These are phyloP conservation scores for Beauveria sp. DNA, from an alignment of 2,329 filamentous ascomycete genomes.

Conservation along the genomic window DNA sequence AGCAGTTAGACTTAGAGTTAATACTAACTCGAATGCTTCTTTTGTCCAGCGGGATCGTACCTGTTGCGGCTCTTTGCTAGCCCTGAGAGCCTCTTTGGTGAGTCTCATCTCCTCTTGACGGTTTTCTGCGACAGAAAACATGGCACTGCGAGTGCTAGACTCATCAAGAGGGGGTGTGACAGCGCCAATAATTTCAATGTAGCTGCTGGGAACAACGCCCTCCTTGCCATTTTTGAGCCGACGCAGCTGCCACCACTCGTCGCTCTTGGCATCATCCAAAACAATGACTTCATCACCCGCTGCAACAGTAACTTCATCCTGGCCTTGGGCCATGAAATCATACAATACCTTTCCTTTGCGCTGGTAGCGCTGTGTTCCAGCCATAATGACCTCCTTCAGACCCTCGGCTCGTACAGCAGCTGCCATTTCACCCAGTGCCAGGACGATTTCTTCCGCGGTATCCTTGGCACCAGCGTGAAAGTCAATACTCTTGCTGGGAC, in stretches of 20 bases:
- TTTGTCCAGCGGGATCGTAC: conserved; percentile 62
- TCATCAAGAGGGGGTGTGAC: conserved; percentile 43
- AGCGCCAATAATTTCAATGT: conserved; percentile 78
- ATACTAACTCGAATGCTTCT: too few species aligned
- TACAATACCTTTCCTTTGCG: conserved; percentile 86
- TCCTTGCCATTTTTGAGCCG: conserved; percentile 87
- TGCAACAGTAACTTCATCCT: conserved; percentile 90
- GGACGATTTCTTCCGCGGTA: conserved; percentile 88
- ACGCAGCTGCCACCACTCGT: conserved; percentile 97
- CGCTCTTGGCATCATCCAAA: conserved; percentile 82
- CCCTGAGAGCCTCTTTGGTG: conserved; percentile 69
- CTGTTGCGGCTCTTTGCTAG: conserved; percentile 48
- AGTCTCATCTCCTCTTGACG: conserved; percentile 74
- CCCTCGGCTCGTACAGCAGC: conserved; percentile 79
- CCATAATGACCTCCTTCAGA: conserved; percentile 77
- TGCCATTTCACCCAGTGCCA: conserved; percentile 78
- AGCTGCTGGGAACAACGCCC: conserved; percentile 93
- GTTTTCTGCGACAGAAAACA: conserved; percentile 69
- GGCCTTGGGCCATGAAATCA: conserved; percentile 93
- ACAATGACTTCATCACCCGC: conserved; percentile 86
- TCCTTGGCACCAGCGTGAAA: conserved; percentile 97
- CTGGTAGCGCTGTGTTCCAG: conserved; percentile 59
- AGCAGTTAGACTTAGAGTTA: conserved; percentile 52
- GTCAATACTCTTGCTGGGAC: conserved; percentile 89
- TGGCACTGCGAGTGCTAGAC: conserved; percentile 42